Conservation (phyloP, 129 eudicot species). For the sunflower (Helianthus annuus) region DNA sequence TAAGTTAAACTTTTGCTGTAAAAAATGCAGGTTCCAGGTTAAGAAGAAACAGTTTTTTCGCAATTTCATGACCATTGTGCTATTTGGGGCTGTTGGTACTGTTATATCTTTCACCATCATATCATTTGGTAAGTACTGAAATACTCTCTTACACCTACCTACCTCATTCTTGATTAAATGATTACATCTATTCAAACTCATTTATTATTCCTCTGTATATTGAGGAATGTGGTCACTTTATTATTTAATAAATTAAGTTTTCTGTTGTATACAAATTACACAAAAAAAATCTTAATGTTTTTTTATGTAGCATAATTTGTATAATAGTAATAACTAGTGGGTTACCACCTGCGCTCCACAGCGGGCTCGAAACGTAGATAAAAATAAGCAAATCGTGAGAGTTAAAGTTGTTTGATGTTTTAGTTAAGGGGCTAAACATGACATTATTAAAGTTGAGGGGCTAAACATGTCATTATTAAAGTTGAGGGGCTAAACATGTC, state of each 20-base stretch:
- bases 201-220: not conserved
- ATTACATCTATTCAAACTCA: not conserved
- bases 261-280: not conserved
- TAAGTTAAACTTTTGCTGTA: not conserved
- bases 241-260: slow-evolving; percentile 1
- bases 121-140: slow-evolving; percentile 59
- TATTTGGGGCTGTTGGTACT: slow-evolving; percentile 95
- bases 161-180: slow-evolving; percentile 2
- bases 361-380: too few species aligned
- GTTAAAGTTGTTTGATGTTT: too few species aligned
- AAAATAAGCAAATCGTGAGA: too few species aligned
- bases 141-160: slow-evolving; percentile 1
- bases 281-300: not conserved
- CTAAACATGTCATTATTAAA: too few species aligned
- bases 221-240: not conserved
- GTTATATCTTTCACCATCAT: slow-evolving; percentile 76
- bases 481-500: too few species aligned
- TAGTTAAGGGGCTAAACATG: too few species aligned
- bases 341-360: too few species aligned
- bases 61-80: slow-evolving; percentile 74
- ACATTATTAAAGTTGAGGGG: too few species aligned
- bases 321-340: not conserved
- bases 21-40: slow-evolving; percentile 81
- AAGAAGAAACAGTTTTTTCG: slow-evolving; percentile 93
- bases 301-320: not conserved